phyloP scores from a whole-genome alignment of 495 filamentous ascomycete genomes.

The Aspergillus asperescens region DNA sequence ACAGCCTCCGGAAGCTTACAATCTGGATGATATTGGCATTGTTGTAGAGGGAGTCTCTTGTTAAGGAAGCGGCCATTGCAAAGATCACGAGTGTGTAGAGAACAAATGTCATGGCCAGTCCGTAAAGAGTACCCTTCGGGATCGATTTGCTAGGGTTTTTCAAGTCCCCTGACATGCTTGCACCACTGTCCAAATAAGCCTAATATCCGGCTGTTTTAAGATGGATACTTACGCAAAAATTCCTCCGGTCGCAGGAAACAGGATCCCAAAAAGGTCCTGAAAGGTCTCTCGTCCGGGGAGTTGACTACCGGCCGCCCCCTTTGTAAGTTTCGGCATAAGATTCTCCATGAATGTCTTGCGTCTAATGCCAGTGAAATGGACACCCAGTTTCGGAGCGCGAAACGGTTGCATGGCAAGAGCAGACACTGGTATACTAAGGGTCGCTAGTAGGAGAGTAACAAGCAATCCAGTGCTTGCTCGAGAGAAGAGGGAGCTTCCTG shows the following conservation, averaged over 20 bases:
- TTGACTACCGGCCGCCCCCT: constrained; percentile 62
- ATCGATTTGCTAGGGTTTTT: constrained; percentile 80
- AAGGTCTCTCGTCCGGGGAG: constrained; percentile 64
- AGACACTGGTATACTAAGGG: constrained; percentile 78
- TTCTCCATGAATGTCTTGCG: constrained; percentile 64
- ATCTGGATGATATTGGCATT: constrained; percentile 77
- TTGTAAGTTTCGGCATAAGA: constrained; percentile 62
- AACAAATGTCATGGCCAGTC: constrained; percentile 68
- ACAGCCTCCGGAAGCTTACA: constrained; percentile 30
- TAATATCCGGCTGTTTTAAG: neutral
- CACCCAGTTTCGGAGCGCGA: constrained; percentile 50
- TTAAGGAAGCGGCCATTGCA: constrained; percentile 73
- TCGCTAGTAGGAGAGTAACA: constrained; percentile 64
- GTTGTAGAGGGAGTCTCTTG: constrained; percentile 64
- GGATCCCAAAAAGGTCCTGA: constrained; percentile 78
- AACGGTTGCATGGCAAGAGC: constrained; percentile 64
- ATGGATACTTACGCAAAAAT: constrained; percentile 53
- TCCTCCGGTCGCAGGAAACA: constrained; percentile 80
- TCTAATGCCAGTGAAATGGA: constrained; percentile 73
- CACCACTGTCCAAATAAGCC: constrained; percentile 49
- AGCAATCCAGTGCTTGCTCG: constrained; percentile 77
- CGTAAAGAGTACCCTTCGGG: constrained; percentile 73
- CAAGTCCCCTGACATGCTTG: constrained; percentile 85
- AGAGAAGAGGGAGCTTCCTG: constrained; percentile 75
- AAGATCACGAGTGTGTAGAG: constrained; percentile 73